Conservation (phyloP, 1,139 yeast species). For the Maudiozyma humilis region DNA sequence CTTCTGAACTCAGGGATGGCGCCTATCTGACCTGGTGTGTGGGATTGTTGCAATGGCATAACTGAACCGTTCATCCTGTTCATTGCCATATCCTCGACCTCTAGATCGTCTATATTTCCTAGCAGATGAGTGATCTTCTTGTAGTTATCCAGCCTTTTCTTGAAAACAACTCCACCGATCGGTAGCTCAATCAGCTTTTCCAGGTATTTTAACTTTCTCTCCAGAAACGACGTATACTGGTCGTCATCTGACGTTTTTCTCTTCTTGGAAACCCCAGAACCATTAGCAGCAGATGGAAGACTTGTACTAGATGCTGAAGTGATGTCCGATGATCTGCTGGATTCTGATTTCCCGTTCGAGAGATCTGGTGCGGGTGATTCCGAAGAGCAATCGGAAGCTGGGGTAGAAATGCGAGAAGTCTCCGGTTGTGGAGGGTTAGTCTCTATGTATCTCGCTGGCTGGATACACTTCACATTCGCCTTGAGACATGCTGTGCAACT, state of each 20-base stretch:
- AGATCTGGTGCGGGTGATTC: conserved; percentile 1
- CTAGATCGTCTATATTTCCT: conserved; percentile 18
- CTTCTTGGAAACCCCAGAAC: neutral
- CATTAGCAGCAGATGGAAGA: neutral
- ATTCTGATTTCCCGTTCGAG: neutral
- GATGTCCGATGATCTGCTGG: no score
- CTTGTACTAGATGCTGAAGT: neutral
- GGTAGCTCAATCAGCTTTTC: conserved; percentile 37
- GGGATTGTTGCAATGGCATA: neutral
- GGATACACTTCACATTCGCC: conserved; percentile 49
- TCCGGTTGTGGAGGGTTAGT: neutral
- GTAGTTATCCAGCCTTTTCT: conserved; percentile 34
- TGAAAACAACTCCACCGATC: conserved; percentile 23
- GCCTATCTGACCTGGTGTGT: neutral
- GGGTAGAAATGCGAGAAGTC: neutral
- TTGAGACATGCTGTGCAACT: conserved; percentile 54
- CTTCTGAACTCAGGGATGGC: neutral
- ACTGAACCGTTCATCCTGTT: neutral
- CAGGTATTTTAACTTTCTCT: conserved; percentile 41
- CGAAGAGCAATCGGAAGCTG: neutral
- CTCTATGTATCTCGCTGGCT: conserved; percentile 44
- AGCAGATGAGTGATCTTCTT: conserved; percentile 37
- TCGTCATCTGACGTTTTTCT: conserved; percentile 31
- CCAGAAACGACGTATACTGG: conserved; percentile 46
- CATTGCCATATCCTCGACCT: conserved; percentile 4